A percentile compares a stretch with the other conserved stretches of the same genome.
Conservation (phyloP, 495 filamentous ascomycete genomes). For the Cetradonia linearis region DNA sequence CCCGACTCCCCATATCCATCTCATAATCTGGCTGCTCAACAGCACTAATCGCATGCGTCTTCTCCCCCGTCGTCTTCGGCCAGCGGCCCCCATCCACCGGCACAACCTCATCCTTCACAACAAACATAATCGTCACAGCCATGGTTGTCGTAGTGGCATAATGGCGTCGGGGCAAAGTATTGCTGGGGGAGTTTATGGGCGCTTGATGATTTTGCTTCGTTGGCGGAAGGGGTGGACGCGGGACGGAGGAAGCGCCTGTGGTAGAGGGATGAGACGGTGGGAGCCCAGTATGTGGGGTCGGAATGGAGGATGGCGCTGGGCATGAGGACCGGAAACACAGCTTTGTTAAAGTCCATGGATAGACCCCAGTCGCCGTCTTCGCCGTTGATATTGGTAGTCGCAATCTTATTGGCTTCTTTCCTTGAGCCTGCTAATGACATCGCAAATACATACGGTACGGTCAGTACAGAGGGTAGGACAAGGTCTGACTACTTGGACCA, state of each 20-base stretch:
- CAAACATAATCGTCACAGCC: constrained; percentile 20
- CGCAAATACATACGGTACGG: too few species aligned
- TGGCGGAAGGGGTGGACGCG: not conserved
- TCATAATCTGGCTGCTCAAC: not conserved
- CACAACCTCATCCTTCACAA: constrained; percentile 10
- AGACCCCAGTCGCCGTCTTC: constrained; percentile 14
- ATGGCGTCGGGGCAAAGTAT: constrained; percentile 29
- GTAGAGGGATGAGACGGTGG: not conserved
- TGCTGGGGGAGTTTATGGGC: constrained; percentile 4
- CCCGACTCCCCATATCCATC: not conserved
- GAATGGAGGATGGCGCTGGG: constrained; percentile 19
- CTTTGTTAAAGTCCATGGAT: constrained; percentile 14
- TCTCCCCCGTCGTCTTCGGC: not conserved
- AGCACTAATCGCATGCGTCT: not conserved
- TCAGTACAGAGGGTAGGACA: too few species aligned
- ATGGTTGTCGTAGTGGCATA: constrained; percentile 32
- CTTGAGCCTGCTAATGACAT: constrained; percentile 16
- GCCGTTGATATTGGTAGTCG: constrained; percentile 15
- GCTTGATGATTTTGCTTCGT: too few species aligned
- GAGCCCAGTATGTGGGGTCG: constrained; percentile 12
- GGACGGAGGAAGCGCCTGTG: not conserved
- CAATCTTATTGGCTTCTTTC: constrained; percentile 7
- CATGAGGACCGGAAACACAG: constrained; percentile 16
- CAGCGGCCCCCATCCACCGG: not conserved
- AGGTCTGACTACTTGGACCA: too few species aligned